Conservation (phyloP, 306 rosid species). For the Vigna mungo region DNA sequence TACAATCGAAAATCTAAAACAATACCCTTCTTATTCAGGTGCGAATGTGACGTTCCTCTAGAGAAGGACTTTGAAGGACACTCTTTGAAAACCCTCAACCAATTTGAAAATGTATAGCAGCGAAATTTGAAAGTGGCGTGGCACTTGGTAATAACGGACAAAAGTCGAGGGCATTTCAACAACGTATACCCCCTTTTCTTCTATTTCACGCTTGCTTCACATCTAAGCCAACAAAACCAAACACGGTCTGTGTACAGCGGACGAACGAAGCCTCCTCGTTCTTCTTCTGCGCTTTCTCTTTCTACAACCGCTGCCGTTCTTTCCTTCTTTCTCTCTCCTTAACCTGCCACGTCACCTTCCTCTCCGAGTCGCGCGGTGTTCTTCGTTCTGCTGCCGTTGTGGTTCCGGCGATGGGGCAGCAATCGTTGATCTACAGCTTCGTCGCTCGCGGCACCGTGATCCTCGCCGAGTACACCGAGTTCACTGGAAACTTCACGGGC, state of each 20-base stretch:
- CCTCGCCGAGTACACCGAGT: constrained; percentile 85
- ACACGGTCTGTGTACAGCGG: background rate
- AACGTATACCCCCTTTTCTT: constrained; percentile 45
- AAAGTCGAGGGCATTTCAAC: constrained; percentile 40
- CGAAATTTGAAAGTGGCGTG: constrained; percentile 42
- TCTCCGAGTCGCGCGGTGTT: constrained; percentile 12
- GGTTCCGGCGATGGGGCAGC: constrained; percentile 84
- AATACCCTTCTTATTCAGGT: background rate
- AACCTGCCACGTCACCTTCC: background rate
- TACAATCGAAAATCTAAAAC: background rate
- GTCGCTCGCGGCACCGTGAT: constrained; percentile 88
- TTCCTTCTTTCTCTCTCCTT: constrained; percentile 40
- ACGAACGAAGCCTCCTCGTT: constrained; percentile 13
- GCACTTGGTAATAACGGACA: constrained; percentile 50
- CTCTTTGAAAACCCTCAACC: background rate
- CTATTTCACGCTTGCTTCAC: constrained; percentile 59
- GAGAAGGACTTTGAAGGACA: background rate
- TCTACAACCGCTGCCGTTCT: constrained; percentile 12
- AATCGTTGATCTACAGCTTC: constrained; percentile 94
- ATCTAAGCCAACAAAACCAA: constrained; percentile 52
- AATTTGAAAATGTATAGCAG: background rate
- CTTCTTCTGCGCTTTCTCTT: constrained; percentile 35
- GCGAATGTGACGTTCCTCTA: background rate
- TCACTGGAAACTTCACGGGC: constrained; percentile 83
- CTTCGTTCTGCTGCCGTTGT: constrained; percentile 38